A percentile compares a stretch with the other conserved stretches of the same genome.
Conservation (phyloP, 257 asterid species). For the Solanum sejunctum region DNA sequence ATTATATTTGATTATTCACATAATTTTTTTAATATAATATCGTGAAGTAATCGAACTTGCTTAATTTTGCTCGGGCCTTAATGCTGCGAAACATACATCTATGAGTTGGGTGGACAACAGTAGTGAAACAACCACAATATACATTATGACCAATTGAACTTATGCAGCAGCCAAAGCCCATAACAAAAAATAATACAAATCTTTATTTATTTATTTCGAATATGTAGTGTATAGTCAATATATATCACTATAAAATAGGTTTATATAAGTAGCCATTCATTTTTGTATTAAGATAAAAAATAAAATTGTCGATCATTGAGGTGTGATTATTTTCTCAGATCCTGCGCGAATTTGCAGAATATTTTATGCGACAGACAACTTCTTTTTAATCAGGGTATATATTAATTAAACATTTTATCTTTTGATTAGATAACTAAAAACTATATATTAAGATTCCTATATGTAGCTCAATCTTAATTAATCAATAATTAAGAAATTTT, state of each 20-base stretch:
- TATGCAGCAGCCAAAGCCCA: not conserved
- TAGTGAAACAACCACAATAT: not conserved
- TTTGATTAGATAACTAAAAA: not conserved
- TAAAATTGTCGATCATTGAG: not conserved
- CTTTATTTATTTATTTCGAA: not conserved
- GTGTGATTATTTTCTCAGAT: not conserved
- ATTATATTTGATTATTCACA: no score
- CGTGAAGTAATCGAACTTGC: not conserved
- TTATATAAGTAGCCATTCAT: not conserved
- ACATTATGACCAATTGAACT: not conserved
- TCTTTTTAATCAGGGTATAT: no score
- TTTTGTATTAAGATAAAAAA: not conserved
- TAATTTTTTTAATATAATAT: not conserved
- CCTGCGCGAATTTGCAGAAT: fast-evolving
- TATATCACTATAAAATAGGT: not conserved
- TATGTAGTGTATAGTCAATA: not conserved
- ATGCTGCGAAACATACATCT: not conserved
- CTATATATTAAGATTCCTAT: not conserved
- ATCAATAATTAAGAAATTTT: not conserved
- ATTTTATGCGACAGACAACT: not conserved
- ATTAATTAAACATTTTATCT: no score
- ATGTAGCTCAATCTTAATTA: not conserved
- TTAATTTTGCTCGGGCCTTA: not conserved
- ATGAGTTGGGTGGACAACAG: not conserved
- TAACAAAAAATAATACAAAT: not conserved